phyloP scores from a whole-genome alignment of 75 land plant genomes.

The Pseudotsuga menziesii region DNA sequence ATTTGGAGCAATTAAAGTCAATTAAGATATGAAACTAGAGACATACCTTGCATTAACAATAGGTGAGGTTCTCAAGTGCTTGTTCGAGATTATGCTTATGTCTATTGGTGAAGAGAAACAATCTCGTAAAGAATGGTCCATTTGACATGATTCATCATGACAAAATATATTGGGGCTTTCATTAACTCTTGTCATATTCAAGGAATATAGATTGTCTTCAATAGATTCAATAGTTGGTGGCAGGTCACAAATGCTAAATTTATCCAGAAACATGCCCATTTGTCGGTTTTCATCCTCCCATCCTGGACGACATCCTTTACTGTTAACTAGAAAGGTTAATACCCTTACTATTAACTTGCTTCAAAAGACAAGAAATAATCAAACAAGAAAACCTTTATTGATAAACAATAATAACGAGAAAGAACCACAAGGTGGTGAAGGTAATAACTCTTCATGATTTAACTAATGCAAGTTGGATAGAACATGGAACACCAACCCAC shows the following conservation, averaged over 20 bases:
- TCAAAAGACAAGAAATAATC: background rate
- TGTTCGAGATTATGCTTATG: background rate
- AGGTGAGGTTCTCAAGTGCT: background rate
- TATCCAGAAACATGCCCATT: background rate
- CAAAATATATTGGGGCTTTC: background rate
- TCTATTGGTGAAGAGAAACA: background rate
- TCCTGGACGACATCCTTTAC: background rate
- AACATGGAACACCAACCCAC: background rate
- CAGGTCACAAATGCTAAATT: background rate
- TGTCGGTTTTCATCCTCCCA: constrained; percentile 5
- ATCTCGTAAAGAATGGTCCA: background rate
- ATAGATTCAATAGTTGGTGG: background rate
- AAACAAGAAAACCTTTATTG: background rate
- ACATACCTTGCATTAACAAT: constrained; percentile 4
- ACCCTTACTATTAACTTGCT: background rate
- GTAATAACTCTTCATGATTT: background rate
- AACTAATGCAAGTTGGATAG: background rate
- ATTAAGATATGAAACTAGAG: background rate
- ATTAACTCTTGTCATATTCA: background rate
- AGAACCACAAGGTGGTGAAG: background rate
- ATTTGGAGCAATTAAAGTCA: background rate
- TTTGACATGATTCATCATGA: background rate
- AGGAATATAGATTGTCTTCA: background rate
- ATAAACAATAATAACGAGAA: background rate
- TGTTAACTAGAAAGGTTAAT: background rate